Base-by-base conservation (phyloP, 2,329 filamentous ascomycete species). In the Furcasterigmium sp. region DNA sequence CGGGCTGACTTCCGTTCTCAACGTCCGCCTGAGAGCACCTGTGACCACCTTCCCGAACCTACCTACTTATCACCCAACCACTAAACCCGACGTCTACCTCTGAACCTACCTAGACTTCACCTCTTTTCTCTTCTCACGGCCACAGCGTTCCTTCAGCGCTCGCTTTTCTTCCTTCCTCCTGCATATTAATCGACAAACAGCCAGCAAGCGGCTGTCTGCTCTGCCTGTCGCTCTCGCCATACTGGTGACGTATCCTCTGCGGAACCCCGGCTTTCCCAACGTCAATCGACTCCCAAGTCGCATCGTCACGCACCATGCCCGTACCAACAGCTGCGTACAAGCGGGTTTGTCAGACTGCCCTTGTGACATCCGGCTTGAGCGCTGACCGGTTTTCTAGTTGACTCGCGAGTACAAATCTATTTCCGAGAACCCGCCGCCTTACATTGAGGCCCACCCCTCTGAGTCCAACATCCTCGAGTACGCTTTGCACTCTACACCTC, bases 391-490 rank as follows among this genome's bases (percentile, higher is more conserved):
- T 8, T 32, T 43, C 41, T 51, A 79, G 76, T 72, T 80, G 61
- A 78, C 78, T 53, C 75, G 76, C 63, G 78, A 81, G 57, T 82
- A 77, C 67, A 81, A 80, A 61, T 68, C 71, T 48, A 81, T 82
- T 52, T 72, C 74, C 14, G 72, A 79, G 55, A 91, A 90, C 56
- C 90, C 91, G 10, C 89, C 90, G 28, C 89, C 90, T 42, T 95
- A 88, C 68, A 95, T 95, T 56, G 75, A 80, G 40, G 90, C 91
- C 13, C 90, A 95, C 60, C 90, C 90, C 10, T 94, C 89, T 30
- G 91, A 95, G 52, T 78, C 80, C 34, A 95, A 95, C 63, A 95
- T 95, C 52, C 78, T 96, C 38, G 91, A 96, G 85, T 88, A 68
- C 47, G 78, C 64, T 29, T 8, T 20, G 19, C 37, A 45, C 36